Conservation (phyloP, 805 yeast genomes). For the Wickerhamiella domercqiae region DNA sequence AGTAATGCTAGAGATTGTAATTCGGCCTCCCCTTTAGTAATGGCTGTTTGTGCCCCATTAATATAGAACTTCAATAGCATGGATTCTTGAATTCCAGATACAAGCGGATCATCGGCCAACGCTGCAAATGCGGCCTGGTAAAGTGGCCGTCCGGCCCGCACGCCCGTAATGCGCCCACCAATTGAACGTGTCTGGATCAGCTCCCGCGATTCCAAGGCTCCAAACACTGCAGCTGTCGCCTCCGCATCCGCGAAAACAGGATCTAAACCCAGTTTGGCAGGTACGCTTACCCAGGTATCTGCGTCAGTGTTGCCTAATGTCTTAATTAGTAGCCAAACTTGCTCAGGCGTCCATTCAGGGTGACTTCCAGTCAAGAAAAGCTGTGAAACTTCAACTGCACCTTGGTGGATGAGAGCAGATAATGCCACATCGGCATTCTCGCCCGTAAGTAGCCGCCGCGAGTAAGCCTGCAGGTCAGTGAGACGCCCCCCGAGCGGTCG, state of each 20-base stretch:
- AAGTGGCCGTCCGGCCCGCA: slow-evolving; percentile 73
- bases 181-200: slow-evolving; percentile 56
- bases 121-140: slow-evolving; percentile 63
- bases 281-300: slow-evolving; percentile 13
- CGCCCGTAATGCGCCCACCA: slow-evolving; percentile 53
- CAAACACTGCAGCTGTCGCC: slow-evolving; percentile 30
- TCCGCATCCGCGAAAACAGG: slow-evolving; percentile 30
- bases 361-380: slow-evolving; percentile 36
- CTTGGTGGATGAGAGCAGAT: slow-evolving; percentile 63
- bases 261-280: slow-evolving; percentile 17
- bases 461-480: slow-evolving; percentile 82
- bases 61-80: slow-evolving; percentile 41
- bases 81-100: slow-evolving; percentile 49
- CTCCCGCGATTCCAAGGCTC: slow-evolving; percentile 66
- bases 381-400: slow-evolving; percentile 78
- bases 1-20: slow-evolving; percentile 40
- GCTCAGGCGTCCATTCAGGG: slow-evolving; percentile 51
- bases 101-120: slow-evolving; percentile 40
- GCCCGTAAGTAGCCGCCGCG: slow-evolving; percentile 76
- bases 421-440: slow-evolving; percentile 68
- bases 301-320: slow-evolving; percentile 30
- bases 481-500: slow-evolving; percentile 86
- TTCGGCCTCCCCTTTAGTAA: slow-evolving; percentile 56
- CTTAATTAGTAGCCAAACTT: slow-evolving; percentile 76
- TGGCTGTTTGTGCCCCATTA: slow-evolving; percentile 43